Base-by-base conservation (phyloP, 257 asterid species). In the Nicotiana tabacum region DNA sequence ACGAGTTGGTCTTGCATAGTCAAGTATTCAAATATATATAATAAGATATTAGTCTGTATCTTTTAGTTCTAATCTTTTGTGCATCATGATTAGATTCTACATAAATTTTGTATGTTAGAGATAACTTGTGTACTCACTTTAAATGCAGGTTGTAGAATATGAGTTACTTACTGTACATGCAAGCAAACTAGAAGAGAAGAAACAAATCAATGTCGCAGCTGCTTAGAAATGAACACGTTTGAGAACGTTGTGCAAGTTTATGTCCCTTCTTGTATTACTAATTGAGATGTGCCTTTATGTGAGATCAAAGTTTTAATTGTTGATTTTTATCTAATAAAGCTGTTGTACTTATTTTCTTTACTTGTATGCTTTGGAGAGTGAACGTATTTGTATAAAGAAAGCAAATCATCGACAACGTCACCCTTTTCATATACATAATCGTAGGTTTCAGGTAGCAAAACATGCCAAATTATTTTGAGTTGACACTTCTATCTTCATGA, bases 111-210 rank as follows among this genome's bases (percentile, higher is more conserved):
- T 21, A 9, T 27, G 4, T 64, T 13, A 9, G 27, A 62, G 68
- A 64, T 10, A 64, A 27, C 69, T 11, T 29, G 17, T 27, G 39
- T 64, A 12, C 32, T 83, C 27, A 46, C 66, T 33, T 55, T 56
- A 61, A 78, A 67, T 39, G 48, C 85, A 89, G 91, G 83, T 67
- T 74, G 82, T 86, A 61, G 65, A 83, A 78, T 83, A 87, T 77
- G 89, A 88, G 64, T 76, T 91, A 87, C 87, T 85, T 51, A 67
- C 29, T 9, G 89, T 80, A 43, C 86, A 84, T 66, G 88, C 89
- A 83, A 83, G 82, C 84, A 85, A 78, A 60, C 83, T 89, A 58
- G 82, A 85, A 81, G 89, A 86, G 55, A 80, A 43, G 85, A 83
- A 85, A 66, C 77, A 87, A 51, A 74, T 77, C 21, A 57, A 81